Evolutionary conservation across 2,329 filamentous ascomycete species (phyloP).

Genomic region (Hypoxylon sp.): DNA sequence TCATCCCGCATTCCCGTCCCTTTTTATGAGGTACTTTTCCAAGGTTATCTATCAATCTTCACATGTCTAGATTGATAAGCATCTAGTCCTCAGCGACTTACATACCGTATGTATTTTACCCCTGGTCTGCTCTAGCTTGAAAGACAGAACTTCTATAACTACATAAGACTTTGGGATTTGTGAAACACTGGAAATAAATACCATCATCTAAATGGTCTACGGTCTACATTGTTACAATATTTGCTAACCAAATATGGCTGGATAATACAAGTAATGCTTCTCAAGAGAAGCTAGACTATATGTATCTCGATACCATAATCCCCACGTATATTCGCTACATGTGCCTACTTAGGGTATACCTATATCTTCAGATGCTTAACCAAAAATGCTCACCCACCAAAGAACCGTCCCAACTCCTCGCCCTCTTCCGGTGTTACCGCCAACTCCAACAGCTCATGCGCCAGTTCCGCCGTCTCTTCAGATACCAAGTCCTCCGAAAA

Average conservation of each 20-base stretch:
- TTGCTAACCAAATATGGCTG: not conserved
- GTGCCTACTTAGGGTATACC: slow-evolving; percentile 8
- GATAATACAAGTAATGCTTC: not conserved
- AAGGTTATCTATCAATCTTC: slow-evolving; percentile 14
- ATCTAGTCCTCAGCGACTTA: slow-evolving; percentile 10
- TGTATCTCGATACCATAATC: not conserved
- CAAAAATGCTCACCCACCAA: slow-evolving; percentile 52
- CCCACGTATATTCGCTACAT: slow-evolving; percentile 8
- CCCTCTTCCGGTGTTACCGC: slow-evolving; percentile 82
- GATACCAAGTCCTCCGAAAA: slow-evolving; percentile 84
- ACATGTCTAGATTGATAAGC: slow-evolving; percentile 20
- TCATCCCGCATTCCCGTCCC: slow-evolving; percentile 31
- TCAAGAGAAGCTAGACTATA: not conserved
- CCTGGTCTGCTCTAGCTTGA: slow-evolving; percentile 1
- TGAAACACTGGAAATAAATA: not conserved
- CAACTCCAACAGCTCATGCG: slow-evolving; percentile 85
- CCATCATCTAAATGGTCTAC: not conserved
- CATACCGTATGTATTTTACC: not conserved
- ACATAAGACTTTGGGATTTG: not conserved
- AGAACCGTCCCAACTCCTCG: slow-evolving; percentile 59
- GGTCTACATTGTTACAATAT: no score
- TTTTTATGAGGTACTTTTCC: slow-evolving; percentile 5
- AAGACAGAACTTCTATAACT: not conserved
- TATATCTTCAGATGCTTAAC: slow-evolving; percentile 21
- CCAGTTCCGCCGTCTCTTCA: slow-evolving; percentile 86